Evolutionary conservation across 768 basidiomycete genomes (phyloP).

Genomic region (Boletus subparvulus): DNA sequence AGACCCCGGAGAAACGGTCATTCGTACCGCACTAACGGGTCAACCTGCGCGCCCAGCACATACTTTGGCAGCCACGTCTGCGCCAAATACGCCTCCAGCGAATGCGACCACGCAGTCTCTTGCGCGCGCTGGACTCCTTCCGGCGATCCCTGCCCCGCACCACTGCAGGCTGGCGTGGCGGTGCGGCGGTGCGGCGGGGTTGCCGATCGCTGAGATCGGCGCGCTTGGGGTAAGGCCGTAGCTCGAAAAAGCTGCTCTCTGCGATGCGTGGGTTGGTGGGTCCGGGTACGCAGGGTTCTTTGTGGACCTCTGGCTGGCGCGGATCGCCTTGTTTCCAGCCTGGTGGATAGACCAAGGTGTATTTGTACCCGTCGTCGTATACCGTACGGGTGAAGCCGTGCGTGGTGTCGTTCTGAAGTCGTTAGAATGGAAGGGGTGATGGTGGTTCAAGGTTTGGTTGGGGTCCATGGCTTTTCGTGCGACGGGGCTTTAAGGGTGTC

Average conservation of each 20-base stretch:
- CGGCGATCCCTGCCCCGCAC: neutral
- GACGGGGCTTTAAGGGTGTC: neutral
- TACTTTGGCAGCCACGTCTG: slow-evolving; percentile 14
- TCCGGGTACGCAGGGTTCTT: neutral
- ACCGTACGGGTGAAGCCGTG: slow-evolving; percentile 8
- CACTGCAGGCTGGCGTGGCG: neutral
- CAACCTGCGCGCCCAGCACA: neutral
- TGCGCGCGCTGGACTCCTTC: neutral
- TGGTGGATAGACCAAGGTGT: slow-evolving; percentile 7
- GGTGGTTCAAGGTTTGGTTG: neutral
- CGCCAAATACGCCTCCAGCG: slow-evolving; percentile 5
- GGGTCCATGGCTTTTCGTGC: neutral
- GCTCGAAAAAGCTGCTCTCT: neutral
- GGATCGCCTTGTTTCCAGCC: slow-evolving; percentile 7
- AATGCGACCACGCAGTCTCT: neutral
- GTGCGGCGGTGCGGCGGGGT: neutral
- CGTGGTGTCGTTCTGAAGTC: neutral
- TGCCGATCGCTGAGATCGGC: neutral
- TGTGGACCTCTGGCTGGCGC: neutral
- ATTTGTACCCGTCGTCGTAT: slow-evolving; percentile 6
- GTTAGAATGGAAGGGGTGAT: neutral
- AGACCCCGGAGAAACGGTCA: slow-evolving; percentile 9
- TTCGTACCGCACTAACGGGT: neutral
- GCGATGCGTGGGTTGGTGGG: neutral
- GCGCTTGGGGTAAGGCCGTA: neutral